Evolutionary conservation across 1,139 yeast genomes (phyloP).

Genomic region (Kodamaea anthophila): DNA sequence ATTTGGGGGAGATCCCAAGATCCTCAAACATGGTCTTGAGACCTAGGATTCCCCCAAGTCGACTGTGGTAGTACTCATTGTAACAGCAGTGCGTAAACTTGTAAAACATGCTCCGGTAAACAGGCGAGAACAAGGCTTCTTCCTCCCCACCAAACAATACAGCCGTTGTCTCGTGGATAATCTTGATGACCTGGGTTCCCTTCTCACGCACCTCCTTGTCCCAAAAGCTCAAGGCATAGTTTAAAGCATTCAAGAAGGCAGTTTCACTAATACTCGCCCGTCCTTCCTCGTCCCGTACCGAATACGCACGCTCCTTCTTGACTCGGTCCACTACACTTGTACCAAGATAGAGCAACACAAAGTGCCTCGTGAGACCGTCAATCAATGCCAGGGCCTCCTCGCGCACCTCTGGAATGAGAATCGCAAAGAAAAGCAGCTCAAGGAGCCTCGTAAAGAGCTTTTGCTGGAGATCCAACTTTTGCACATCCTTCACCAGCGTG

Average conservation of each 20-base stretch:
- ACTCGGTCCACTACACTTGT: slow-evolving; percentile 67
- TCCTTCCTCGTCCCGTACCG: slow-evolving; percentile 78
- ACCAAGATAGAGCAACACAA: slow-evolving; percentile 69
- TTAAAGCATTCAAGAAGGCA: slow-evolving; percentile 66
- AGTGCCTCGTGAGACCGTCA: slow-evolving; percentile 69
- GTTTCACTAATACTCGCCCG: slow-evolving; percentile 62
- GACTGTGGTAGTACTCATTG: slow-evolving; percentile 78
- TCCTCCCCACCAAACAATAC: slow-evolving; percentile 62
- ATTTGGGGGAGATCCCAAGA: slow-evolving; percentile 58
- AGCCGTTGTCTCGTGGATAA: slow-evolving; percentile 56
- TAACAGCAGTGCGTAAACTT: slow-evolving; percentile 87
- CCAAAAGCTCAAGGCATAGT: slow-evolving; percentile 77
- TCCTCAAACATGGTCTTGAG: slow-evolving; percentile 66
- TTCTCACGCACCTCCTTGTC: slow-evolving; percentile 61
- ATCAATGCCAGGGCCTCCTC: slow-evolving; percentile 62
- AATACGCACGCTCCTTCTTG: slow-evolving; percentile 64
- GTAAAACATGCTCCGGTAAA: slow-evolving; percentile 70
- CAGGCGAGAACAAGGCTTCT: slow-evolving; percentile 64
- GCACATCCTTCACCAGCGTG: slow-evolving; percentile 42
- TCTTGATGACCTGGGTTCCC: slow-evolving; percentile 63
- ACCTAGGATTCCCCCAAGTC: slow-evolving; percentile 87
- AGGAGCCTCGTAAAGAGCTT: slow-evolving; percentile 53
- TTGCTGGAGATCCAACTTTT: slow-evolving; percentile 54
- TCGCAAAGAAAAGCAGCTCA: slow-evolving; percentile 68
- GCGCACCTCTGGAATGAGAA: slow-evolving; percentile 67